Evolutionary conservation across 108 stramenopile species (phyloP).

Genomic region (Conticribra guillardii): DNA sequence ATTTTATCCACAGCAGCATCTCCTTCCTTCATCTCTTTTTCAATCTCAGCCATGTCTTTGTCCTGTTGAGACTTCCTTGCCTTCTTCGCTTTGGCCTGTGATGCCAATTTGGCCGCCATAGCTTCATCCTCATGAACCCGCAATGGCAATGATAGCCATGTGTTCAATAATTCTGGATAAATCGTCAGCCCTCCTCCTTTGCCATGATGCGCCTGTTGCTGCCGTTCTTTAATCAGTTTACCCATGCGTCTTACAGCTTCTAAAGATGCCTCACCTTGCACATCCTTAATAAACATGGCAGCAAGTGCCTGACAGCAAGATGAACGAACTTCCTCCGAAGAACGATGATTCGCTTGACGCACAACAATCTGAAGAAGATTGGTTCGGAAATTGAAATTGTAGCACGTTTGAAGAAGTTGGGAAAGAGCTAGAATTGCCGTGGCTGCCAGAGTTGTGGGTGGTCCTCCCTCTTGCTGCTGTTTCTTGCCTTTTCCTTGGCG

Average conservation of each 20-base stretch:
- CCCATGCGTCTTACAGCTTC: slow-evolving; percentile 78
- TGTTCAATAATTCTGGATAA: slow-evolving; percentile 68
- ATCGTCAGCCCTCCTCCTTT: slow-evolving; percentile 24
- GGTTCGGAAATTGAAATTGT: slow-evolving; percentile 89
- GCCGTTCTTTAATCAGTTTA: slow-evolving; percentile 71
- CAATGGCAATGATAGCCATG: slow-evolving; percentile 74
- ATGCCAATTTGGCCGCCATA: slow-evolving; percentile 75
- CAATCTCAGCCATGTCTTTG: slow-evolving; percentile 73
- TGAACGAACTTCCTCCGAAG: slow-evolving; percentile 62
- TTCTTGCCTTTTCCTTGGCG: slow-evolving; percentile 12
- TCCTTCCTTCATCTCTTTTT: slow-evolving; percentile 79
- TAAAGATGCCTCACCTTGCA: slow-evolving; percentile 76
- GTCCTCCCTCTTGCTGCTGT: slow-evolving; percentile 5
- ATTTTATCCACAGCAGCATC: slow-evolving; percentile 82
- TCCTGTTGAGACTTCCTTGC: slow-evolving; percentile 72
- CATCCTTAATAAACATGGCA: slow-evolving; percentile 73
- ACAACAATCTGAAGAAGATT: slow-evolving; percentile 76
- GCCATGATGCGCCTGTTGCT: slow-evolving; percentile 19
- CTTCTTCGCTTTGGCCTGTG: slow-evolving; percentile 68
- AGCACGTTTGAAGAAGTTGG: slow-evolving; percentile 72
- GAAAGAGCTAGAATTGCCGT: slow-evolving; percentile 75
- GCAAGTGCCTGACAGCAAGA: slow-evolving; percentile 71
- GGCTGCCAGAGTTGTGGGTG: slow-evolving; percentile 66
- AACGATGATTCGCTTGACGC: slow-evolving; percentile 63
- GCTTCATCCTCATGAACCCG: slow-evolving; percentile 87